phyloP scores from a whole-genome alignment of 208 protist species.

The Strigomonas culicis region DNA sequence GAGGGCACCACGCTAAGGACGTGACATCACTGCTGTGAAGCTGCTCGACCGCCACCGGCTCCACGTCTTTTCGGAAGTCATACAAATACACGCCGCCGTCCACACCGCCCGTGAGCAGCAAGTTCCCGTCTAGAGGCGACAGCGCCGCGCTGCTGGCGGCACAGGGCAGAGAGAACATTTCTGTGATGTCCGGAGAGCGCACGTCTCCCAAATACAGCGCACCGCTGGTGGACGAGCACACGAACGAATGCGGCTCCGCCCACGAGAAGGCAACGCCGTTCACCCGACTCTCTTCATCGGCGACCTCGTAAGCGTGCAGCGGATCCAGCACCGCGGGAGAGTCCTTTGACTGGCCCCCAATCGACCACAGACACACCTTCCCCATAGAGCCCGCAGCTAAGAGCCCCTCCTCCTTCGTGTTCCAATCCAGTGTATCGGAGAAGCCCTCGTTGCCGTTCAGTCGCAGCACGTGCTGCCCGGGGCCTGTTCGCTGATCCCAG shows the following conservation, averaged over 20 bases:
- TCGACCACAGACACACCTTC: conserved; percentile 60
- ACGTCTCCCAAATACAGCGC: conserved; percentile 51
- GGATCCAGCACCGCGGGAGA: conserved; percentile 49
- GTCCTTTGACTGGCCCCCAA: conserved; percentile 74
- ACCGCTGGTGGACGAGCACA: conserved; percentile 42
- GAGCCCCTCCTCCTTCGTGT: conserved; percentile 49
- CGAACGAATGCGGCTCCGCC: conserved; percentile 40
- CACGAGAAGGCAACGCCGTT: conserved; percentile 67
- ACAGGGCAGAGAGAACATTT: conserved; percentile 44
- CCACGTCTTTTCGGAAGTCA: conserved; percentile 57
- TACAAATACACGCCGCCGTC: conserved; percentile 60
- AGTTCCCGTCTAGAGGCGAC: conserved; percentile 53
- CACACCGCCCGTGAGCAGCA: conserved; percentile 51
- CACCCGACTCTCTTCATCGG: conserved; percentile 48
- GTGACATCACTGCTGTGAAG: conserved; percentile 68
- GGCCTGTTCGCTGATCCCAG: conserved; percentile 74
- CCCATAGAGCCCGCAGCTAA: conserved; percentile 61
- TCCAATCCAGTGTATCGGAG: conserved; percentile 79
- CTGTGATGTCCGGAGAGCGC: conserved; percentile 25
- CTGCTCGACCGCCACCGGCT: conserved; percentile 35
- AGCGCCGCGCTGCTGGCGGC: conserved; percentile 38
- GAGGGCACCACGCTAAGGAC: conserved; percentile 76
- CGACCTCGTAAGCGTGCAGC: conserved; percentile 29
- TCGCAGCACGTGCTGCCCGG: conserved; percentile 82
- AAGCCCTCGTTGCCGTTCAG: conserved; percentile 44